Conservation (phyloP, 148 eudicot genomes). For the Diospyros lotus region DNA sequence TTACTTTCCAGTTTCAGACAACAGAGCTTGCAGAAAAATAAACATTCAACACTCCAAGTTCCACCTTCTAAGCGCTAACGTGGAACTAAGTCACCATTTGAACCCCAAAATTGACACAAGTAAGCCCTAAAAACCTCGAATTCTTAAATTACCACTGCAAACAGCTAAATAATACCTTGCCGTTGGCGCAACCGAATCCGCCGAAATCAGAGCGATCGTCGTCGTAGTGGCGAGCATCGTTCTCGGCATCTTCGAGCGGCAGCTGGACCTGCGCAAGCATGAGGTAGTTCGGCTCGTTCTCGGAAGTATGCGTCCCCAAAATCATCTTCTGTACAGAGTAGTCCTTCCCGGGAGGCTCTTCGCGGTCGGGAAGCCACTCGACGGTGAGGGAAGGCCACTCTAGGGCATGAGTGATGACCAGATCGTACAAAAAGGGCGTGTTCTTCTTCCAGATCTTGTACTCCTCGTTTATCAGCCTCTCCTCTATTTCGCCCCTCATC, state of each 20-base stretch:
- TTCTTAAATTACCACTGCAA: not conserved
- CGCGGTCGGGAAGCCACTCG: constrained; percentile 78
- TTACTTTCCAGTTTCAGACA: too few relatives aligned
- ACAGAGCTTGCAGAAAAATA: too few relatives aligned
- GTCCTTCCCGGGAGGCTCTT: constrained; percentile 88
- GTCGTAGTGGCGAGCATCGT: constrained; percentile 61
- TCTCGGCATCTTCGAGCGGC: constrained; percentile 74
- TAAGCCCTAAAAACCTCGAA: too few relatives aligned
- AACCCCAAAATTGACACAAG: too few relatives aligned
- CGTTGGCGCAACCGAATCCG: constrained; percentile 67
- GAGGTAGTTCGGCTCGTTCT: constrained; percentile 77
- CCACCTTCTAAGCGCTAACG: too few relatives aligned
- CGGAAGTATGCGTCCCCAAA: constrained; percentile 82
- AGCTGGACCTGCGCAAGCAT: constrained; percentile 89
- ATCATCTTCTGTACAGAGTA: constrained; percentile 86
- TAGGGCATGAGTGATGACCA: constrained; percentile 76
- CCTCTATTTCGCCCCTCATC: constrained; percentile 70
- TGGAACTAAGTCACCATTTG: too few relatives aligned
- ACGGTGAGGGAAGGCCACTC: constrained; percentile 97
- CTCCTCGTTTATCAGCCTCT: constrained; percentile 75
- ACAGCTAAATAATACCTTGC: constrained; percentile 44
- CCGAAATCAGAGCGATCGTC: constrained; percentile 62
- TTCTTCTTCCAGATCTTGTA: constrained; percentile 95
- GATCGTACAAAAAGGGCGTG: constrained; percentile 76
- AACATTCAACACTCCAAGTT: too few relatives aligned